Percentiles rank a stretch among this genome's conserved stretches.
phyloP scores from a whole-genome alignment of 2,329 filamentous ascomycete genomes.

The Cucurbitaria berberidis region DNA sequence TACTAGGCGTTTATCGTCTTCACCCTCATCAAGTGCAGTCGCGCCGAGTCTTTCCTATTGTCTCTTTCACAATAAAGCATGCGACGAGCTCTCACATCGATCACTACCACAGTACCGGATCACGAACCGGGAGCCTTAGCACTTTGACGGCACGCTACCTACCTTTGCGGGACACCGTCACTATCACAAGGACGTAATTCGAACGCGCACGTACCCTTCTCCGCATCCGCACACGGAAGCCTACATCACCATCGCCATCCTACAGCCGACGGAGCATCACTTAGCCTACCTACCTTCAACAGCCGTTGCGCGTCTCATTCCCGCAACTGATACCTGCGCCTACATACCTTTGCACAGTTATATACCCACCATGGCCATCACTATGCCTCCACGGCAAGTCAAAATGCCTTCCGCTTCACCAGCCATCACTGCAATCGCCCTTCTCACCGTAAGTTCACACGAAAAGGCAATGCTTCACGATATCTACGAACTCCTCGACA shows the following conservation, averaged over 20 bases:
- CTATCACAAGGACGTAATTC: background rate
- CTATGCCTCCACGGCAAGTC: conserved; percentile 5
- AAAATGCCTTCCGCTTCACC: conserved; percentile 17
- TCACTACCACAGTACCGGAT: conserved; percentile 9
- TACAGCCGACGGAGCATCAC: conserved; percentile 9
- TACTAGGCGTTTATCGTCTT: conserved; percentile 7
- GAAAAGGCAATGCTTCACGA: conserved; percentile 45
- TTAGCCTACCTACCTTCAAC: background rate
- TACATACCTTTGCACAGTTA: background rate
- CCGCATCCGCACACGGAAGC: conserved; percentile 12
- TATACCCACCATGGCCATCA: conserved; percentile 17
- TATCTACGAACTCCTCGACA: conserved; percentile 66
- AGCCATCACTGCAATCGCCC: conserved; percentile 25
- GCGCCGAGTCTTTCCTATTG: conserved; percentile 1
- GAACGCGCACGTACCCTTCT: conserved; percentile 14
- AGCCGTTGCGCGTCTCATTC: background rate
- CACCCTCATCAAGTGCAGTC: conserved; percentile 5
- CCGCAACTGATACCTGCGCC: background rate
- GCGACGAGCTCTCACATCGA: conserved; percentile 8
- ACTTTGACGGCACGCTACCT: conserved; percentile 22
- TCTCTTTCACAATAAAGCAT: conserved; percentile 15
- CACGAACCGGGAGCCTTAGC: conserved; percentile 6
- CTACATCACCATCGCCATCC: conserved; percentile 10
- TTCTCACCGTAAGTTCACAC: conserved; percentile 25
- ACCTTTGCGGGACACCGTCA: conserved; percentile 3